These are phyloP conservation scores for Pholiota molesta DNA, from an alignment of 768 basidiomycete genomes.

Conservation along the genomic window DNA sequence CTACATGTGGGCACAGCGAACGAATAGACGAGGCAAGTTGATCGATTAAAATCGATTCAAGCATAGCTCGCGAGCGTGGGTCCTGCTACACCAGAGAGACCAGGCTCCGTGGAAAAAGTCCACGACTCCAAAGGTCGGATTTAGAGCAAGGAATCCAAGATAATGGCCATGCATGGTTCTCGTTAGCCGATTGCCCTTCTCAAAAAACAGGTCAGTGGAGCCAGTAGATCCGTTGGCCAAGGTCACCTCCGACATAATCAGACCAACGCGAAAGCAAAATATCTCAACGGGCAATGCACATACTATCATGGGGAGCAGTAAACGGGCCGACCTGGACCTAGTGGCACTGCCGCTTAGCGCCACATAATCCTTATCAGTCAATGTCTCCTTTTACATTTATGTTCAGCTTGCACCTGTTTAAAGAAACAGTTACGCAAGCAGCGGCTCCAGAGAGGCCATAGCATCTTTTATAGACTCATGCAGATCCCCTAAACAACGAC, in stretches of 20 bases:
- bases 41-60: background rate
- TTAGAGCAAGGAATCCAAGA: background rate
- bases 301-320: no score
- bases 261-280: background rate
- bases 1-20: background rate
- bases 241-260: background rate
- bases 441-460: background rate
- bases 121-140: background rate
- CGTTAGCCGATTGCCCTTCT: background rate
- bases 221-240: background rate
- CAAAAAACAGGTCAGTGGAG: background rate
- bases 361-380: conserved; percentile 1
- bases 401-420: background rate
- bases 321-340: no score
- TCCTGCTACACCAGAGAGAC: background rate
- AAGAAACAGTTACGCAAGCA: background rate
- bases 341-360: background rate
- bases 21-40: background rate
- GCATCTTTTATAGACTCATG: background rate
- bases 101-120: background rate
- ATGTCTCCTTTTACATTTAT: background rate
- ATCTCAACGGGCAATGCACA: no score
- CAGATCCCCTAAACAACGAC: background rate
- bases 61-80: background rate
- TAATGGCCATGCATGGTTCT: background rate